Conservation (phyloP, 2,329 filamentous ascomycete species). For the Lecanicillium sp. region DNA sequence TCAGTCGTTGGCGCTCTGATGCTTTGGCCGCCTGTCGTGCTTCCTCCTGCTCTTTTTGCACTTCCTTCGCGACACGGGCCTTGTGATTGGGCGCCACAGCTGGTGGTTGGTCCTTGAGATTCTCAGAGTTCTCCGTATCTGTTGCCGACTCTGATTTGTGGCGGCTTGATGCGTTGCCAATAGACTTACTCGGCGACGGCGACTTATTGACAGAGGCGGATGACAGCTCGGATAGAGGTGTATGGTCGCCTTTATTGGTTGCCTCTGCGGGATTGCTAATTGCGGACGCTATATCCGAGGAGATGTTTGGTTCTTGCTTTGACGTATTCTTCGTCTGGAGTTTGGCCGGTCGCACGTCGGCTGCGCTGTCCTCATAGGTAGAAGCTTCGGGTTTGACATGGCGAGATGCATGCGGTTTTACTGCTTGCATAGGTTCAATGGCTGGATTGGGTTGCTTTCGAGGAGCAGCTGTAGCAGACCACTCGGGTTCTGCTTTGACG, state of each 20-base stretch:
- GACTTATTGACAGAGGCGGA: conserved; percentile 34
- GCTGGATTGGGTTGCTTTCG: no score
- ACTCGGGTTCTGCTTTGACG: conserved; percentile 11
- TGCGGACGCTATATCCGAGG: conserved; percentile 34
- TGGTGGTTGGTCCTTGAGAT: neutral
- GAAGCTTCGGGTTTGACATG: no score
- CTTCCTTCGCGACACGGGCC: conserved; percentile 3
- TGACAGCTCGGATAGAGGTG: conserved; percentile 33
- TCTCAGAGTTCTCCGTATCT: conserved; percentile 8
- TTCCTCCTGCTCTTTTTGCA: conserved; percentile 14
- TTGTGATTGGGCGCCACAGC: neutral
- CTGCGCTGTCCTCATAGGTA: conserved; percentile 28
- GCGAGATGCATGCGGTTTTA: no score
- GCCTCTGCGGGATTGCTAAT: conserved; percentile 26
- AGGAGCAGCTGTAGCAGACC: conserved; percentile 8
- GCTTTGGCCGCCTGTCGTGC: conserved; percentile 21
- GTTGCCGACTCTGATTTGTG: conserved; percentile 12
- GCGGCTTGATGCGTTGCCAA: conserved; percentile 5
- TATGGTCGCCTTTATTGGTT: conserved; percentile 18
- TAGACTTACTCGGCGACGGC: conserved; percentile 23
- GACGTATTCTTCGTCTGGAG: conserved; percentile 10
- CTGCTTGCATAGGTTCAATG: no score
- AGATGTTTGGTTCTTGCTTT: conserved; percentile 18
- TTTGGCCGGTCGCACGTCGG: conserved; percentile 10
- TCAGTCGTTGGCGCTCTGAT: conserved; percentile 32